Percentiles rank a stretch among this genome's conserved stretches.
Evolutionary conservation across 192 early-diverging fungal species (phyloP).

Genomic region (Podila epigama): DNA sequence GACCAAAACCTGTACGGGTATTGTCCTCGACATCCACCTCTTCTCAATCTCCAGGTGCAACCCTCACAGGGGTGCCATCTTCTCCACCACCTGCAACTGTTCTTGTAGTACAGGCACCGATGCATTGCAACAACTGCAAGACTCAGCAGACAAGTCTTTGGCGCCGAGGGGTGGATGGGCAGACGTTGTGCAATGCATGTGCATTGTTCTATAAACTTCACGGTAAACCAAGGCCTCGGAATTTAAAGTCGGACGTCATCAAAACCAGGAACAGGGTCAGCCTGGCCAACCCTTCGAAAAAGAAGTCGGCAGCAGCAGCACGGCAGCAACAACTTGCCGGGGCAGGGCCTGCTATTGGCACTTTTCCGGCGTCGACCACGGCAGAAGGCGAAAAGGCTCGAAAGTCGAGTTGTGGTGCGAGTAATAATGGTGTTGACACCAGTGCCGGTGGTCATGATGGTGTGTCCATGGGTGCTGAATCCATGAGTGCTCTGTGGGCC

Average conservation of each 20-base stretch:
- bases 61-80: too few relatives aligned
- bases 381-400: too few relatives aligned
- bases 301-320: background rate
- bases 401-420: too few relatives aligned
- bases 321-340: background rate
- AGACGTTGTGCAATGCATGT: constrained; percentile 93
- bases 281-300: constrained; percentile 1
- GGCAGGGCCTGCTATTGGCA: background rate
- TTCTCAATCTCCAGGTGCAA: too few relatives aligned
- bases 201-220: constrained; percentile 94
- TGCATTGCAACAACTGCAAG: constrained; percentile 79
- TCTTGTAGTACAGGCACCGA: background rate
- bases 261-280: constrained; percentile 79
- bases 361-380: background rate
- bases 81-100: background rate
- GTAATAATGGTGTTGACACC: too few relatives aligned
- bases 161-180: constrained; percentile 82
- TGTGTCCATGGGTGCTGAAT: too few relatives aligned
- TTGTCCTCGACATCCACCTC: too few relatives aligned
- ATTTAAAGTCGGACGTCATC: constrained; percentile 85
- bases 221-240: constrained; percentile 77
- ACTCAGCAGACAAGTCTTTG: constrained; percentile 89
- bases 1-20: too few relatives aligned
- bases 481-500: too few relatives aligned
- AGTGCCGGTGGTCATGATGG: too few relatives aligned